Evolutionary conservation across 768 basidiomycete genomes (phyloP).

Genomic region (Tephrocybe sp.): DNA sequence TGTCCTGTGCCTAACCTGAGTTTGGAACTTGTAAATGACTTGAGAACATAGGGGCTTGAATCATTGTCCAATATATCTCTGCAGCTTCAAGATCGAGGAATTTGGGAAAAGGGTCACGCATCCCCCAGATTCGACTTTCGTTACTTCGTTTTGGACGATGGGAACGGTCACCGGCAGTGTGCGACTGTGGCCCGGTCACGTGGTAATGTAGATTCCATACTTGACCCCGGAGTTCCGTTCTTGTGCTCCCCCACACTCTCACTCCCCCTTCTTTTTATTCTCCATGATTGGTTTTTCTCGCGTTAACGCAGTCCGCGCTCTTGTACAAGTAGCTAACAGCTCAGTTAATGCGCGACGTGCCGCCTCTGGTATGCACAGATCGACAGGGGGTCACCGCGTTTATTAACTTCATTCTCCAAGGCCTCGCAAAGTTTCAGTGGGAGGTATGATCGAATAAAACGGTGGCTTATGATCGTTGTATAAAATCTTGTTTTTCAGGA

Average conservation of each 20-base stretch:
- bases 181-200: conserved; percentile 3
- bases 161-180: not conserved
- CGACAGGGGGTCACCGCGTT: not conserved
- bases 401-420: conserved; percentile 21
- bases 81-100: too few relatives aligned
- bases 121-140: too few relatives aligned
- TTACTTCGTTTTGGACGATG: not conserved
- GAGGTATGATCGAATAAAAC: conserved; percentile 27
- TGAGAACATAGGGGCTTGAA: too few relatives aligned
- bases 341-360: conserved; percentile 20
- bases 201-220: not conserved
- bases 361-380: conserved; percentile 23
- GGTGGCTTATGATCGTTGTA: not conserved
- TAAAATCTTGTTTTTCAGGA: conserved; percentile 54
- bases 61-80: too few relatives aligned
- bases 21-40: too few relatives aligned
- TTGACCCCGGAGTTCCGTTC: not conserved
- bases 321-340: not conserved
- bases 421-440: conserved; percentile 43
- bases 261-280: not conserved
- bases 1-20: not conserved
- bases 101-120: too few relatives aligned
- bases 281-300: conserved; percentile 15
- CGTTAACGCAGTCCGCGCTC: not conserved
- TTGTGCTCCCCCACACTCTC: not conserved